Evolutionary conservation across 768 basidiomycete species (phyloP).

Genomic region (Panaeolus cyanescens): DNA sequence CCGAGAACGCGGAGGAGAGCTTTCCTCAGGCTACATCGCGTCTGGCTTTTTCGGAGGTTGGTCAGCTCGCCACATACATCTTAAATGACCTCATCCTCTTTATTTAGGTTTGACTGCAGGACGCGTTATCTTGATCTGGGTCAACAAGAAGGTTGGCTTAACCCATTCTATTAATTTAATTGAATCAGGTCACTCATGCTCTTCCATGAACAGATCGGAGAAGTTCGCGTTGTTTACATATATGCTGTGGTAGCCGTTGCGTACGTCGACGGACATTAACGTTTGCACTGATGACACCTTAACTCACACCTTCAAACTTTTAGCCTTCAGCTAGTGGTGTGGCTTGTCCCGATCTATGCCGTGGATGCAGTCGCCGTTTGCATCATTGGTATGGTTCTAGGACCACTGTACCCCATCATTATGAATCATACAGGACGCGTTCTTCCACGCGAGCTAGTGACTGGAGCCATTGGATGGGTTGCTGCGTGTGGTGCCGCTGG

Average conservation of each 20-base stretch:
- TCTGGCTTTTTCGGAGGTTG: conserved; percentile 52
- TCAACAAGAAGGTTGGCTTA: conserved; percentile 35
- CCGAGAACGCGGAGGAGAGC: conserved; percentile 34
- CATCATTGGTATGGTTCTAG: conserved; percentile 63
- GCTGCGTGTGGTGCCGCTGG: conserved; percentile 67
- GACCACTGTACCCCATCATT: conserved; percentile 70
- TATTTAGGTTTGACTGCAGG: conserved; percentile 53
- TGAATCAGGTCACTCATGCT: not conserved
- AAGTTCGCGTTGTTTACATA: conserved; percentile 50
- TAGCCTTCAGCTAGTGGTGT: conserved; percentile 7
- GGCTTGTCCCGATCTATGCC: conserved; percentile 42
- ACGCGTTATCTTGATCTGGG: conserved; percentile 52
- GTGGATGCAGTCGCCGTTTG: conserved; percentile 59
- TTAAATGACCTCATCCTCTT: not conserved
- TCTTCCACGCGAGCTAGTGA: conserved; percentile 68
- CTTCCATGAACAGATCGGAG: conserved; percentile 45
- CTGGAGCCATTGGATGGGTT: conserved; percentile 64
- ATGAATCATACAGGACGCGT: conserved; percentile 69
- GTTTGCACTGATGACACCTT: not conserved
- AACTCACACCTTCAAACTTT: not conserved
- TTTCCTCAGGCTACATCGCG: conserved; percentile 50
- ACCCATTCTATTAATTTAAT: not conserved
- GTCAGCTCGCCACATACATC: not conserved
- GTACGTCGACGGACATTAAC: conserved; percentile 26
- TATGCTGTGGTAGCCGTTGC: conserved; percentile 51